phyloP scores from a whole-genome alignment of 306 rosid species.

The Hylodesmum podocarpum region DNA sequence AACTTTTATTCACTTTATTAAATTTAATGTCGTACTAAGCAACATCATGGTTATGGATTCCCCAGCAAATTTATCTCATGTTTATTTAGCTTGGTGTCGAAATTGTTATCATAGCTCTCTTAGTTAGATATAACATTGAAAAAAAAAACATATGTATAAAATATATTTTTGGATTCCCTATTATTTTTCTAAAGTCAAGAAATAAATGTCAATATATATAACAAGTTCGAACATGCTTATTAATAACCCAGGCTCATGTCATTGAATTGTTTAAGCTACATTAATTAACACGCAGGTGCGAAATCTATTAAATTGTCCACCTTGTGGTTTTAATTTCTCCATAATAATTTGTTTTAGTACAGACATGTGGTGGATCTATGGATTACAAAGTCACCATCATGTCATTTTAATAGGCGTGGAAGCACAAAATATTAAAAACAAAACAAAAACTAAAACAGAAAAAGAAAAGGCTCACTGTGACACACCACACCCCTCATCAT shows the following conservation, averaged over 20 bases:
- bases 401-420: slow-evolving; percentile 20
- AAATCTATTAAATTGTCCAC: not conserved
- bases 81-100: not conserved
- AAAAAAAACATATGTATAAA: not conserved
- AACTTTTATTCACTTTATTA: not conserved
- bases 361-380: slow-evolving; percentile 12
- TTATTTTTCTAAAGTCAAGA: not conserved
- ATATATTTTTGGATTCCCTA: no score
- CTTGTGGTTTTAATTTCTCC: not conserved
- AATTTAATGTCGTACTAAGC: not conserved
- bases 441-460: not conserved
- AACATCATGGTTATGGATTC: not conserved
- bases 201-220: not conserved
- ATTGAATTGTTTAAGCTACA: not conserved
- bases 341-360: not conserved
- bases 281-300: not conserved
- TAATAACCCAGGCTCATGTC: not conserved
- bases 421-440: not conserved
- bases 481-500: slow-evolving; percentile 22
- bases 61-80: not conserved
- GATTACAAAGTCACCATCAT: not conserved
- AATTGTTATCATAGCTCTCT: not conserved
- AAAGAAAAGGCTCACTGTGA: not conserved
- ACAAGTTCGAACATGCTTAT: not conserved
- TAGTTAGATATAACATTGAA: no score